Percentiles rank a stretch among this genome's conserved stretches.
phyloP scores from a whole-genome alignment of 441 rosid species.

The Mallotus repandus region DNA sequence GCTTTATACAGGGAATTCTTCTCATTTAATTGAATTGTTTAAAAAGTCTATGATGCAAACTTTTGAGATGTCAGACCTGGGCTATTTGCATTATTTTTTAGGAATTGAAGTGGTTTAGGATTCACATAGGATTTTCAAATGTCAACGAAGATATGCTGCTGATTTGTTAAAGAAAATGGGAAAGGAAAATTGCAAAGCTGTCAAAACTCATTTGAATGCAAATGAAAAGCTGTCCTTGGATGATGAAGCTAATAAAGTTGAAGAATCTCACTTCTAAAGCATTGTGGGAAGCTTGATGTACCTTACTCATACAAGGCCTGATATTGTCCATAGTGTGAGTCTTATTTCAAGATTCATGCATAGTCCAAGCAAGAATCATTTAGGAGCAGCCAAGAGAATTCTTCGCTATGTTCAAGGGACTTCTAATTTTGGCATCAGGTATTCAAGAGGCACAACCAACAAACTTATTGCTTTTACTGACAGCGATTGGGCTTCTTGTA shows the following conservation, averaged over 20 bases:
- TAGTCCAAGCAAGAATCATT: too few species aligned
- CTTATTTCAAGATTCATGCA: too few species aligned
- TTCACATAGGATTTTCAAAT: background rate
- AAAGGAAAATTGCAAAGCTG: background rate
- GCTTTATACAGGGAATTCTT: background rate
- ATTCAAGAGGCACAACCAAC: background rate
- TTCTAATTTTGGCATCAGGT: background rate
- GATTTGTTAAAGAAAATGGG: background rate
- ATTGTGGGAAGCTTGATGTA: background rate
- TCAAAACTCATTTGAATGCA: background rate
- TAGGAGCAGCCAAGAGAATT: too few species aligned
- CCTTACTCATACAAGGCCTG: background rate
- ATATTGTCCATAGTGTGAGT: too few species aligned
- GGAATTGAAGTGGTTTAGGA: background rate
- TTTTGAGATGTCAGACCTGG: background rate
- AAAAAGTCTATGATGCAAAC: background rate
- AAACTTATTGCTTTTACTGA: too few species aligned
- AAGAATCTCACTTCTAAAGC: background rate
- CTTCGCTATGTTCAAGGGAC: too few species aligned
- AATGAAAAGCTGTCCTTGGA: background rate
- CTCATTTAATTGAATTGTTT: background rate
- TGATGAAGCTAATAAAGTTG: background rate
- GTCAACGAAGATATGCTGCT: background rate
- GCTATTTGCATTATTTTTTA: background rate
- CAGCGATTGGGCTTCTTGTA: background rate